A percentile compares a stretch with the other conserved stretches of the same genome.
phyloP scores from a whole-genome alignment of 768 basidiomycete species.

The Boletellus emodensis region DNA sequence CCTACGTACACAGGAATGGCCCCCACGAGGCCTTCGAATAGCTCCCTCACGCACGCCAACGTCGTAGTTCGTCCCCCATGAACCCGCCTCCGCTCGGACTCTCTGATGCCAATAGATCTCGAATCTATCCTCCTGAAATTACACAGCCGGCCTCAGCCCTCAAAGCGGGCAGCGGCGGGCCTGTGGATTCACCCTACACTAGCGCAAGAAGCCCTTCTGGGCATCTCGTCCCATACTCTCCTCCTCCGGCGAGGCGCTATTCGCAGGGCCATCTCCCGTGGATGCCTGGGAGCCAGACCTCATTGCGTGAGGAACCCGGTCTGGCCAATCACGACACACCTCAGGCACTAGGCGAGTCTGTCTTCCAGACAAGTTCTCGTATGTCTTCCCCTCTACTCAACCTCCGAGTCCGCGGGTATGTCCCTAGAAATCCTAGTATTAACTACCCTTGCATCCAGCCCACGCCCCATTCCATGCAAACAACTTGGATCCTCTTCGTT shows the following conservation, averaged over 20 bases:
- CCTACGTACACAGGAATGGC: not conserved
- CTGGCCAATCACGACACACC: not conserved
- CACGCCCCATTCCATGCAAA: not conserved
- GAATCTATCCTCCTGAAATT: not conserved
- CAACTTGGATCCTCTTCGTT: not conserved
- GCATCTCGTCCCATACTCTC: slow-evolving; percentile 18
- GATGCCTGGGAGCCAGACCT: slow-evolving; percentile 8
- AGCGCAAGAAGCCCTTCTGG: slow-evolving; percentile 13
- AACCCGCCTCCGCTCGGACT: slow-evolving; percentile 4
- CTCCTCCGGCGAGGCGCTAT: slow-evolving; percentile 6
- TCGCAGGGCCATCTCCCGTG: slow-evolving; percentile 6
- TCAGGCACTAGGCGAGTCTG: not conserved
- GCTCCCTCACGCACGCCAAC: not conserved
- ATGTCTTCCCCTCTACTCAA: not conserved
- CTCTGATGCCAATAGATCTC: not conserved
- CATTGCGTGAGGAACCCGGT: slow-evolving; percentile 17
- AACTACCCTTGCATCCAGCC: not conserved
- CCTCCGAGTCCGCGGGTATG: not conserved
- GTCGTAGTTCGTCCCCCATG: slow-evolving; percentile 11
- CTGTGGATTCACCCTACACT: slow-evolving; percentile 1
- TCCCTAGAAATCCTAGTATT: not conserved
- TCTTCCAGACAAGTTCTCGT: not conserved
- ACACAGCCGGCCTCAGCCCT: not conserved
- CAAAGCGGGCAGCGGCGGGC: not conserved
- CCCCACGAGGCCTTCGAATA: not conserved